phyloP scores from a whole-genome alignment of 1,284 basidiomycete genomes.

The Stygiomarasmius scandens region DNA sequence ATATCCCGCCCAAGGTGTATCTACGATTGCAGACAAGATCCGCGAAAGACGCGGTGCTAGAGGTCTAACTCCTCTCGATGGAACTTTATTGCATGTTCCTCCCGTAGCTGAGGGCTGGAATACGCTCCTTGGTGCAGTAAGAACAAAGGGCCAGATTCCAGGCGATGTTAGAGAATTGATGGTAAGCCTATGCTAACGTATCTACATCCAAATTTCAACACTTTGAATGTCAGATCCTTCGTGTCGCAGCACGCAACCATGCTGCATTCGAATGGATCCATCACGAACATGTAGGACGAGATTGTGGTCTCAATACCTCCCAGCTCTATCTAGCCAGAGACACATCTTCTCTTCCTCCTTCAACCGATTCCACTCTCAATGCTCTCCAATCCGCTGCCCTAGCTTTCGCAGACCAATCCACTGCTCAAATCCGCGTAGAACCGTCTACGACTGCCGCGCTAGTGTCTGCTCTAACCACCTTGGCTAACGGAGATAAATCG shows the following conservation, averaged over 20 bases:
- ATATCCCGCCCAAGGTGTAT: slow-evolving; percentile 42
- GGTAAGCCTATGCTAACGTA: slow-evolving; percentile 35
- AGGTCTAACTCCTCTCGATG: slow-evolving; percentile 50
- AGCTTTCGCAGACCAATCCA: slow-evolving; percentile 52
- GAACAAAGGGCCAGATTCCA: slow-evolving; percentile 48
- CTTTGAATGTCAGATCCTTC: slow-evolving; percentile 46
- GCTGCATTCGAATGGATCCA: slow-evolving; percentile 61
- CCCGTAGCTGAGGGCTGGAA: slow-evolving; percentile 56
- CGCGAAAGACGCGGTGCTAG: slow-evolving; percentile 46
- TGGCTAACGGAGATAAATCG: slow-evolving; percentile 24
- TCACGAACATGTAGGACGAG: slow-evolving; percentile 50
- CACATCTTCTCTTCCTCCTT: slow-evolving; percentile 34
- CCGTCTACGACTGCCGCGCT: slow-evolving; percentile 35
- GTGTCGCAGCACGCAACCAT: slow-evolving; percentile 53
- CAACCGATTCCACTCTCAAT: slow-evolving; percentile 34
- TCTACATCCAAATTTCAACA: background rate
- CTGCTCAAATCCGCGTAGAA: slow-evolving; percentile 41
- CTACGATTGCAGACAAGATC: slow-evolving; percentile 46
- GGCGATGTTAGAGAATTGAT: slow-evolving; percentile 55
- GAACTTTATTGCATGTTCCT: slow-evolving; percentile 49
- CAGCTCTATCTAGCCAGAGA: slow-evolving; percentile 53
- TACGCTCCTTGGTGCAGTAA: slow-evolving; percentile 49
- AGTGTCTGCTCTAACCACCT: slow-evolving; percentile 26
- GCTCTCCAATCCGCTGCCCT: slow-evolving; percentile 46
- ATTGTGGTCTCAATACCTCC: slow-evolving; percentile 44